Conservation (phyloP, 2,329 filamentous ascomycete genomes). For the Geosmithia morbida region DNA sequence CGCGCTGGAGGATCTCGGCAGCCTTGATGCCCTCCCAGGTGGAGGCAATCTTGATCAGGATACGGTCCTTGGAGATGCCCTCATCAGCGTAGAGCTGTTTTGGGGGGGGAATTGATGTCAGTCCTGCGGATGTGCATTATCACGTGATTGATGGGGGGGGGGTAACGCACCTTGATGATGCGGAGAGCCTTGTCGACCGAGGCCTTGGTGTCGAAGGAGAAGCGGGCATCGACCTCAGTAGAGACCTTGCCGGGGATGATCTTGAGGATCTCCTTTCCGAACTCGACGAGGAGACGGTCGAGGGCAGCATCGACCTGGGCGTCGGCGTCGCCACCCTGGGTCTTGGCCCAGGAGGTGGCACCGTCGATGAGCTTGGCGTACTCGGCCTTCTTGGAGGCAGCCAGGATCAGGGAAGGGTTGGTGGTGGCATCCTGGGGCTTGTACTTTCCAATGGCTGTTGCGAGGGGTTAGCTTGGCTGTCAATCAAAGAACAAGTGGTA, state of each 20-base stretch:
- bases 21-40: constrained; percentile 99
- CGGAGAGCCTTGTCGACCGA: constrained; percentile 92
- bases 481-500: too few species aligned
- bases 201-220: constrained; percentile 88
- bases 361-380: constrained; percentile 85
- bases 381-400: constrained; percentile 94
- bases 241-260: constrained; percentile 98
- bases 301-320: constrained; percentile 80
- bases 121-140: not conserved
- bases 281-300: constrained; percentile 91
- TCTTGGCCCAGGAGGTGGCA: constrained; percentile 77
- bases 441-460: constrained; percentile 89
- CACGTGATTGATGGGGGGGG: constrained; percentile 1
- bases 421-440: constrained; percentile 99
- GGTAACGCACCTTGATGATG: constrained; percentile 69
- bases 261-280: constrained; percentile 92
- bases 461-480: not conserved
- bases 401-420: constrained; percentile 97
- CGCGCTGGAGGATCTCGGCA: constrained; percentile 86
- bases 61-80: constrained; percentile 82
- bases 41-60: constrained; percentile 97
- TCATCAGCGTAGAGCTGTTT: constrained; percentile 79
- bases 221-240: constrained; percentile 90
- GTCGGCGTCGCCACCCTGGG: constrained; percentile 52
- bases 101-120: constrained; percentile 4